These are phyloP conservation scores for Scheffersomyces parashehatae DNA, from an alignment of 1,139 yeast genomes.

Conservation along the genomic window DNA sequence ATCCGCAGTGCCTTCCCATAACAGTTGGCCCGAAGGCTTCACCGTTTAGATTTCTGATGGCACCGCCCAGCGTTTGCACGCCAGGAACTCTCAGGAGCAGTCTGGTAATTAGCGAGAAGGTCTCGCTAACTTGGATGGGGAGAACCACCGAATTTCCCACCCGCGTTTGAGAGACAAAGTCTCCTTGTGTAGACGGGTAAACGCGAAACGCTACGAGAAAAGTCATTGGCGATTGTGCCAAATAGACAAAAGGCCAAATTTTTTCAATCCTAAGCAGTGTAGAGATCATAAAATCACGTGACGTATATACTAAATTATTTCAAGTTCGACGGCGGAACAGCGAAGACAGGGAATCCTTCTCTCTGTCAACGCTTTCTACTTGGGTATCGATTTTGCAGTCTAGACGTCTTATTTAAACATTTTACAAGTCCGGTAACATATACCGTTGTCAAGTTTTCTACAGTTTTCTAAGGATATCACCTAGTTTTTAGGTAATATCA, in stretches of 20 bases:
- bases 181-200: conserved; percentile 63
- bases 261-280: too few species aligned
- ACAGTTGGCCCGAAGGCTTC: conserved; percentile 18
- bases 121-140: conserved; percentile 46
- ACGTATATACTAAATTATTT: too few species aligned
- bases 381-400: too few species aligned
- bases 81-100: conserved; percentile 70
- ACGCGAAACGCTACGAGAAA: conserved; percentile 60
- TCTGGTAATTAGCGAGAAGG: conserved; percentile 10
- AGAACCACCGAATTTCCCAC: conserved; percentile 87
- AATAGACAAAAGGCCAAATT: conserved; percentile 6
- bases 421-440: too few species aligned
- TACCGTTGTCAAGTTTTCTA: too few species aligned
- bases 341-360: too few species aligned
- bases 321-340: too few species aligned
- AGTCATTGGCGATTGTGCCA: conserved; percentile 36
- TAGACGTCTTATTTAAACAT: too few species aligned
- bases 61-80: conserved; percentile 75
- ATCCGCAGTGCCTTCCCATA: conserved; percentile 75
- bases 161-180: conserved; percentile 37
- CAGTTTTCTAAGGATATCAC: too few species aligned
- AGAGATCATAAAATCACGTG: too few species aligned
- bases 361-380: too few species aligned
- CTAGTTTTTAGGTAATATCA: too few species aligned
- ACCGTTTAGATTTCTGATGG: conserved; percentile 59